Evolutionary conservation across 1,139 yeast species (phyloP).

Genomic region (Debaryomyces sp.): DNA sequence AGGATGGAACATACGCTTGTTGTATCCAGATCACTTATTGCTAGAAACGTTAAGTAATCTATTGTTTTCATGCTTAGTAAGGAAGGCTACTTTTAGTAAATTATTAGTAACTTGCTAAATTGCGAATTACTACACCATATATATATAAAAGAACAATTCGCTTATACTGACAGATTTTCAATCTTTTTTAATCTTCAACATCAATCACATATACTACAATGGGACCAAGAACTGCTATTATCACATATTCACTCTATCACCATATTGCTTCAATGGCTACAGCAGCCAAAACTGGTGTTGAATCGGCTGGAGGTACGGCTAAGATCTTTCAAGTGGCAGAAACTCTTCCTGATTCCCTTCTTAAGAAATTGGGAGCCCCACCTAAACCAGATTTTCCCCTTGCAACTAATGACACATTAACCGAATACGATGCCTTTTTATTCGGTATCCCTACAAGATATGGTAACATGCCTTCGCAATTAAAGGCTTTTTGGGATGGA

Average conservation of each 20-base stretch:
- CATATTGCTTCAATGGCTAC: constrained; percentile 40
- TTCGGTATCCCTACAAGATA: constrained; percentile 45
- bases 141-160: background rate
- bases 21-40: too few species aligned
- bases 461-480: constrained; percentile 43
- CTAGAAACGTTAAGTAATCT: too few species aligned
- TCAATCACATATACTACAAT: constrained; percentile 10
- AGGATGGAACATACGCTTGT: too few species aligned
- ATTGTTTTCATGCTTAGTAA: too few species aligned
- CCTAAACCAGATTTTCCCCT: constrained; percentile 35
- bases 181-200: background rate
- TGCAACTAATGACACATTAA: constrained; percentile 35
- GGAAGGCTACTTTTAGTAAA: background rate
- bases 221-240: constrained; percentile 40
- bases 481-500: constrained; percentile 41
- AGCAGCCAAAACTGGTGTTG: constrained; percentile 37
- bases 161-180: background rate
- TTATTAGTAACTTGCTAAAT: background rate
- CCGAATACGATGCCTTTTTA: constrained; percentile 38
- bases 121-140: background rate
- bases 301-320: constrained; percentile 42
- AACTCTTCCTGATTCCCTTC: constrained; percentile 34
- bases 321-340: constrained; percentile 41
- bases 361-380: constrained; percentile 35
- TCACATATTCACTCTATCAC: constrained; percentile 40